These are phyloP conservation scores for Backusella morwellensis DNA, from an alignment of 192 early-diverging fungal species.

Conservation along the genomic window DNA sequence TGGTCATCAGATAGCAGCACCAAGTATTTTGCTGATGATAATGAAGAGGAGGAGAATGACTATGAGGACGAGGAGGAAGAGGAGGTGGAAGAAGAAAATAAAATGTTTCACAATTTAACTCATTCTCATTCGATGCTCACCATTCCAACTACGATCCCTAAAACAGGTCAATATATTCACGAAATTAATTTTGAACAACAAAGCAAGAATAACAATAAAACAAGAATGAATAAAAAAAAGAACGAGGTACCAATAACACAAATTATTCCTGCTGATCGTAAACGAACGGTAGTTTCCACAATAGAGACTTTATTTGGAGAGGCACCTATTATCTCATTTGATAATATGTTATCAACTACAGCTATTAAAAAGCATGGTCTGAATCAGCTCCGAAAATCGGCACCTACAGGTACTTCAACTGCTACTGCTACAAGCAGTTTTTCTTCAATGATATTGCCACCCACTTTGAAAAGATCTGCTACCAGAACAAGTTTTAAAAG, in stretches of 20 bases:
- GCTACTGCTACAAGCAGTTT: not conserved
- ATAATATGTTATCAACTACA: not conserved
- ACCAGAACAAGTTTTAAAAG: slow-evolving; percentile 4
- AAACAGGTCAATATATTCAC: slow-evolving; percentile 11
- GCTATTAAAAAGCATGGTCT: not conserved
- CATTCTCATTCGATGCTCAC: not conserved
- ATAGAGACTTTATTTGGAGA: not conserved
- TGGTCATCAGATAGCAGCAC: not conserved
- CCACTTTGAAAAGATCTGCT: not conserved
- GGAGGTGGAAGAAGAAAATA: not conserved
- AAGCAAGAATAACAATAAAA: not conserved
- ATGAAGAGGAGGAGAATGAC: not conserved
- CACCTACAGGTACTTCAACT: not conserved
- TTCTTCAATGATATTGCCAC: not conserved
- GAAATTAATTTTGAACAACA: not conserved
- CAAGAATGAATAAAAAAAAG: not conserved
- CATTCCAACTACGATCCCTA: not conserved
- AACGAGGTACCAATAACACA: slow-evolving; percentile 7
- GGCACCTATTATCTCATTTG: not conserved
- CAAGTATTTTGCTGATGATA: not conserved
- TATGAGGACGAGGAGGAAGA: not conserved
- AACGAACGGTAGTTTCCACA: not conserved
- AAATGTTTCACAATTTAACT: not conserved
- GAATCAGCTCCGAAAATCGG: not conserved
- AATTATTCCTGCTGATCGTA: not conserved